Evolutionary conservation across 1,284 basidiomycete genomes (phyloP).

Genomic region (Cutaneotrichosporon sp.): DNA sequence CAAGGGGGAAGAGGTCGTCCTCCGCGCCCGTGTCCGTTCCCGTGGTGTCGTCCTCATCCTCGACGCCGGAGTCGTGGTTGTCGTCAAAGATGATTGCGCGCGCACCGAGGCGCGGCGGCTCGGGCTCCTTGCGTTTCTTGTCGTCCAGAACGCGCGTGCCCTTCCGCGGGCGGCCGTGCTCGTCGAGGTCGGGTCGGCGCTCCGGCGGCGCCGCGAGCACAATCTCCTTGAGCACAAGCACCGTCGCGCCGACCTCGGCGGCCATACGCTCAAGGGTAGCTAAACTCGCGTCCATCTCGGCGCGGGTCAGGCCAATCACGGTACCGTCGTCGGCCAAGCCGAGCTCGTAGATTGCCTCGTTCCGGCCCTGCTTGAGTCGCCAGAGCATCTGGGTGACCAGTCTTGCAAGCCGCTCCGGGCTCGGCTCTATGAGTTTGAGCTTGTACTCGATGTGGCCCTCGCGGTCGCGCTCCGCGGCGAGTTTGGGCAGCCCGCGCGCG

Average conservation of each 20-base stretch:
- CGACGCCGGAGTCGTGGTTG: constrained; percentile 3
- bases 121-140: constrained; percentile 7
- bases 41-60: constrained; percentile 8
- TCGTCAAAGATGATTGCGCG: constrained; percentile 11
- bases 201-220: constrained; percentile 31
- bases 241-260: constrained; percentile 82
- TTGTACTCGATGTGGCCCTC: constrained; percentile 56
- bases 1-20: constrained; percentile 2
- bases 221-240: constrained; percentile 82
- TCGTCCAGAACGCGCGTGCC: constrained; percentile 26
- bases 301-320: constrained; percentile 72
- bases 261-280: constrained; percentile 90
- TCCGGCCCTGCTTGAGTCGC: constrained; percentile 86
- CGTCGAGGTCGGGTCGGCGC: constrained; percentile 37
- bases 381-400: constrained; percentile 93
- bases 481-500: constrained; percentile 32
- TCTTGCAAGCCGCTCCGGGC: constrained; percentile 54
- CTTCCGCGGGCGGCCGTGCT: constrained; percentile 29
- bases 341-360: constrained; percentile 89
- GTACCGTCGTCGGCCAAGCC: constrained; percentile 82
- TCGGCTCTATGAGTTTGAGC: constrained; percentile 51
- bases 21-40: not conserved
- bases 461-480: constrained; percentile 52
- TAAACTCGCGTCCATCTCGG: constrained; percentile 75
- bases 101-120: constrained; percentile 6